Conservation (phyloP, 2,329 filamentous ascomycete species). For the Teratosphaeria viscida region DNA sequence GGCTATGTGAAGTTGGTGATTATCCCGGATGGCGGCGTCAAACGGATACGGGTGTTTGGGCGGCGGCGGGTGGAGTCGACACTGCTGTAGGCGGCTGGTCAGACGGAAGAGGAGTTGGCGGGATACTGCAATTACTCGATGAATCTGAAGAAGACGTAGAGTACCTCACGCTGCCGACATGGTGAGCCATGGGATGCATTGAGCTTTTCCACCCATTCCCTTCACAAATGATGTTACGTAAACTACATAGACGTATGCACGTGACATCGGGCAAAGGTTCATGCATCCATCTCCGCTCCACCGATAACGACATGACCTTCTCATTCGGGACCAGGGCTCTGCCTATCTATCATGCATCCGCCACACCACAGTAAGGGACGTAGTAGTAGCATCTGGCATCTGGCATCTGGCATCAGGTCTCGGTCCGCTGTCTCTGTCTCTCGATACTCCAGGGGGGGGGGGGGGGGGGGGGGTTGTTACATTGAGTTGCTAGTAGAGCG, state of each 20-base stretch:
- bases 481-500: not conserved
- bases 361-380: not conserved
- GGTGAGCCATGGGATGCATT: too few species aligned
- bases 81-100: not conserved
- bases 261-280: not conserved
- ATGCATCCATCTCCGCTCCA: not conserved
- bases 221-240: not conserved
- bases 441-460: not conserved
- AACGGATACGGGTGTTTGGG: conserved; percentile 70
- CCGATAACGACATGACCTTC: not conserved
- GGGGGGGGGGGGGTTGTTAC: not conserved
- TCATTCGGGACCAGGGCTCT: not conserved
- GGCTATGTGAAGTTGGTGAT: conserved; percentile 86
- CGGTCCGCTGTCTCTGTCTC: not conserved
- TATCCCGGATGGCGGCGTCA: conserved; percentile 87
- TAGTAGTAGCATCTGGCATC: not conserved
- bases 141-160: not conserved
- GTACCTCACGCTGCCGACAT: not conserved
- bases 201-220: too few species aligned
- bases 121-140: not conserved
- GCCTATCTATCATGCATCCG: not conserved
- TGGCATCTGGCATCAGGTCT: too few species aligned
- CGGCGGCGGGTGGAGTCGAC: conserved; percentile 24
- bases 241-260: not conserved
- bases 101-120: not conserved